Conservation (phyloP, 768 basidiomycete genomes). For the Xanthoconium stramineum region DNA sequence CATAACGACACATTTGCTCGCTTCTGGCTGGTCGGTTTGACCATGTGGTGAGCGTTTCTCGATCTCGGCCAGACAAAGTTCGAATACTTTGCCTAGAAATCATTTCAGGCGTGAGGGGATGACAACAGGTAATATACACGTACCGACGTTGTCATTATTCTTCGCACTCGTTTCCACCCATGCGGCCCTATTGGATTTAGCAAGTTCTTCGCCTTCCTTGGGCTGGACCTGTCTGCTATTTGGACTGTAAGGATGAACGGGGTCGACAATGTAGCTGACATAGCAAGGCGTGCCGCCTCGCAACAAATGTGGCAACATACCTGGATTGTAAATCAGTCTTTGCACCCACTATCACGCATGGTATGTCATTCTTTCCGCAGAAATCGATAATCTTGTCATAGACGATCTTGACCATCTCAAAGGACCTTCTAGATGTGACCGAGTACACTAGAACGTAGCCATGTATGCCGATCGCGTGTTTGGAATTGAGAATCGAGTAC, state of each 20-base stretch:
- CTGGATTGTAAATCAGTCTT: conserved; percentile 80
- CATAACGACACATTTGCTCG: conserved; percentile 53
- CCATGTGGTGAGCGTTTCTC: conserved; percentile 66
- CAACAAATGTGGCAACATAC: conserved; percentile 42
- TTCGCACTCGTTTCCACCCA: conserved; percentile 91
- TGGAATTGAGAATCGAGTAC: conserved; percentile 88
- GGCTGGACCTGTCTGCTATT: conserved; percentile 68
- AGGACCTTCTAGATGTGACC: conserved; percentile 83
- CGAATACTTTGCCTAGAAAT: conserved; percentile 71
- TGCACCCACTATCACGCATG: conserved; percentile 92
- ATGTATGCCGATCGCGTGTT: conserved; percentile 95
- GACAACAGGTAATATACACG: conserved; percentile 34
- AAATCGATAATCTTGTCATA: conserved; percentile 93
- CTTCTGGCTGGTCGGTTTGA: conserved; percentile 40
- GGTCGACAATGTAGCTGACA: conserved; percentile 11
- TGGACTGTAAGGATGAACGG: conserved; percentile 32
- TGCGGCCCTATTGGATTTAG: conserved; percentile 66
- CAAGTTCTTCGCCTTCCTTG: conserved; percentile 73
- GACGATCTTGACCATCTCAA: conserved; percentile 92
- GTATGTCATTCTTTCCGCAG: conserved; percentile 77
- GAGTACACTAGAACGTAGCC: conserved; percentile 97
- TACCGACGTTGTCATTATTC: conserved; percentile 82
- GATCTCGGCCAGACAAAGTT: conserved; percentile 79
- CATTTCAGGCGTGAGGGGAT: background rate
- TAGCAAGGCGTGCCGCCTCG: conserved; percentile 9